Base-by-base conservation (phyloP, 345 rosid species). In the Mercurialis annua region DNA sequence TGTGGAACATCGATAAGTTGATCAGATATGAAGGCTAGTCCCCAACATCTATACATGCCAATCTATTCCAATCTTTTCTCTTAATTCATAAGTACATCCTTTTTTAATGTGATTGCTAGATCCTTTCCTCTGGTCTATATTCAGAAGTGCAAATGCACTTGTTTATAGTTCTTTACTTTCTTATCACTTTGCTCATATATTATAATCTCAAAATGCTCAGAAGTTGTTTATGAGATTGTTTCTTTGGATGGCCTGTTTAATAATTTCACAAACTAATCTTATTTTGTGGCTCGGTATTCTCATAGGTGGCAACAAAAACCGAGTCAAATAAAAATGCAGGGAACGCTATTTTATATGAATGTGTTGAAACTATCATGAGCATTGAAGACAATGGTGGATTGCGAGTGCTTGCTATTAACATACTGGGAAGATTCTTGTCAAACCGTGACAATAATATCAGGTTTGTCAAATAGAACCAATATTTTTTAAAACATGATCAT, bases 301-400 rank as follows among this genome's bases (percentile, higher is more conserved):
- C 75, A 68, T 69, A 94, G 99, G 99, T 94, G 84, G 98, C 99
- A 64, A 91, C 99, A 67, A 94, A 89, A 88, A 92, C 97, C 5
- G 98, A 94, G 77, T 84, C 99, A 66, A 91, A 94, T 78, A 94
- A 92, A 82, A 94, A 94, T 81, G 96, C 98, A n/a, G 99, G 99
- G 64, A 91, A 91, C 81, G 99, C 99, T 20, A 91, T 94, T 80
- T 84, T 94, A 30, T 94, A 94, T 78, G 96, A 94, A 76, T 94
- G 97, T 77, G 99, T 94, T 72, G 96, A 87, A 72, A 94, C 99
- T 64, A 94, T 94, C 65, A 87, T 92, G 98, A 91, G 98, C 83
- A 83, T 91, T 74, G 99, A 91, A 80, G 99, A 94, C 70, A 89
- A 84, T 76, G 88, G 84, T 81, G 97, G 98, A 68, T 83, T 95